Conservation (phyloP, 371 early-diverging fungal species). For the Mortierella sp. region DNA sequence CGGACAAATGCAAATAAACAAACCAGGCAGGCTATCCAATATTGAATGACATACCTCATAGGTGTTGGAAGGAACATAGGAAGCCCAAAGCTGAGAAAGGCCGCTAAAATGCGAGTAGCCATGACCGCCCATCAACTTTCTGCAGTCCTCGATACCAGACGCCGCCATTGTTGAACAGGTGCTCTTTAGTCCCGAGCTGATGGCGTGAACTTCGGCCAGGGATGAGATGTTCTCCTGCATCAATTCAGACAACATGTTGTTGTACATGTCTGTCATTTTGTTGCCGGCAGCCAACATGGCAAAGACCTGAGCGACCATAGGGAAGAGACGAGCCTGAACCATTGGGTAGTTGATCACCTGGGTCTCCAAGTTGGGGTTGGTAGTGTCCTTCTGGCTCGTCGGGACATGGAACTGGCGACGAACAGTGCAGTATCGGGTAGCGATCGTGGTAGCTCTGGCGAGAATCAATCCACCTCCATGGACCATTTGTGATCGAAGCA, state of each 20-base stretch:
- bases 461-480: conserved; percentile 60
- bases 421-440: conserved; percentile 75
- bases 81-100: conserved; percentile 72
- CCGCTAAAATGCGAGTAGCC: conserved; percentile 83
- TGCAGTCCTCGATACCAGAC: conserved; percentile 80
- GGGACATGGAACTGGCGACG: conserved; percentile 71
- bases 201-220: conserved; percentile 84
- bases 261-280: conserved; percentile 61
- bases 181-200: conserved; percentile 81
- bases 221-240: conserved; percentile 55
- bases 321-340: conserved; percentile 79
- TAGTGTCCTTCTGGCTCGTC: conserved; percentile 49
- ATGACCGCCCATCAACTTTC: conserved; percentile 87
- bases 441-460: conserved; percentile 74
- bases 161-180: conserved; percentile 75
- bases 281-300: conserved; percentile 71
- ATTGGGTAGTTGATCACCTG: conserved; percentile 81
- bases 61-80: conserved; percentile 71
- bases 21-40: neutral
- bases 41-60: conserved; percentile 52
- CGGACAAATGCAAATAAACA: neutral
- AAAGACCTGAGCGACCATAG: conserved; percentile 74
- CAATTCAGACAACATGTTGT: conserved; percentile 63
- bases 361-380: conserved; percentile 59
- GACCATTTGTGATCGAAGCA: conserved; percentile 75